These are phyloP conservation scores for Aspergillus fijiensis DNA, from an alignment of 2,329 filamentous ascomycete species.

Conservation along the genomic window DNA sequence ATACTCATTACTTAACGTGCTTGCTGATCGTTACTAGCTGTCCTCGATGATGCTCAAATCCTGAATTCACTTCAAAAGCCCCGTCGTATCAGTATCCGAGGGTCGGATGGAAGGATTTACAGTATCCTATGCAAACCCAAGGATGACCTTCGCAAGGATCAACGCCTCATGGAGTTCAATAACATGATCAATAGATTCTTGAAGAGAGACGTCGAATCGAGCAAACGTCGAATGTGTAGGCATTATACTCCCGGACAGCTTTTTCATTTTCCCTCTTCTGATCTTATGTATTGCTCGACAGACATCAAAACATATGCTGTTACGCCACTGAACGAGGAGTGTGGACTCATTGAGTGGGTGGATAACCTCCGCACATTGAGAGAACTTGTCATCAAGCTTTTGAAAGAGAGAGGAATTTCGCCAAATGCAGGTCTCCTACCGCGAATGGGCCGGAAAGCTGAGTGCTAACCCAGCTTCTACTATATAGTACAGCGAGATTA, in stretches of 20 bases:
- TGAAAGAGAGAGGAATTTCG: slow-evolving; percentile 69
- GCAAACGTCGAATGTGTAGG: slow-evolving; percentile 74
- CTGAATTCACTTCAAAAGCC: slow-evolving; percentile 90
- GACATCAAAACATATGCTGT: slow-evolving; percentile 96
- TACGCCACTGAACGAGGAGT: slow-evolving; percentile 94
- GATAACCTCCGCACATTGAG: slow-evolving; percentile 91
- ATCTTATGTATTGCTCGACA: slow-evolving; percentile 14
- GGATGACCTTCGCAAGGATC: slow-evolving; percentile 94
- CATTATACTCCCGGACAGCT: background rate
- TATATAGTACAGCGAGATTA: slow-evolving; percentile 68
- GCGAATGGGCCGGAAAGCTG: background rate
- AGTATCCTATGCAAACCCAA: slow-evolving; percentile 95
- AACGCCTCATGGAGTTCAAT: slow-evolving; percentile 99
- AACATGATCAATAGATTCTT: slow-evolving; percentile 94
- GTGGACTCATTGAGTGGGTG: slow-evolving; percentile 97
- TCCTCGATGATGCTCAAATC: slow-evolving; percentile 85
- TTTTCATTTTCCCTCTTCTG: slow-evolving; percentile 6
- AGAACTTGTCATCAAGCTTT: slow-evolving; percentile 80
- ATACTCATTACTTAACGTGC: background rate
- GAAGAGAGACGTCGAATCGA: slow-evolving; percentile 87
- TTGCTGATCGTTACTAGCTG: slow-evolving; percentile 44
- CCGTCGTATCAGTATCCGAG: slow-evolving; percentile 80
- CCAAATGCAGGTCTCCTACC: slow-evolving; percentile 43
- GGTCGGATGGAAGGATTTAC: slow-evolving; percentile 85
- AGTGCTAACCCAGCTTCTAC: slow-evolving; percentile 5